A percentile compares a stretch with the other conserved stretches of the same genome.
Evolutionary conservation across 2,329 filamentous ascomycete genomes (phyloP).

Genomic region (Orbilia ellipsospora): DNA sequence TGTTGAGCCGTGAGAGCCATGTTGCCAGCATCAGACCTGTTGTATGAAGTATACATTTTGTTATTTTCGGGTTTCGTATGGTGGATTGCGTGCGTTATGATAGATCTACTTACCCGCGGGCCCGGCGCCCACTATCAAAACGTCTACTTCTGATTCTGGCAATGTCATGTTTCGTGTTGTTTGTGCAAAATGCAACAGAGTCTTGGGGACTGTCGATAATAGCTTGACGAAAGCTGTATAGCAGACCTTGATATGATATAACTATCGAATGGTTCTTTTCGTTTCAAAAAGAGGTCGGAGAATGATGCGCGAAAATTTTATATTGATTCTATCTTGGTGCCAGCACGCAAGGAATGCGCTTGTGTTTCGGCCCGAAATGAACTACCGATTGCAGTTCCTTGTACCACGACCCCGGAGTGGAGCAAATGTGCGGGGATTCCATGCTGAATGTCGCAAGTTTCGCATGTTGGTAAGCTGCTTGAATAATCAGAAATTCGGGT

Average conservation of each 20-base stretch:
- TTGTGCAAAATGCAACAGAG: slow-evolving; percentile 20
- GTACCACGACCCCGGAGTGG: slow-evolving; percentile 12
- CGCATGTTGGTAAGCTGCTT: slow-evolving; percentile 47
- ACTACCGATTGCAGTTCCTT: slow-evolving; percentile 24
- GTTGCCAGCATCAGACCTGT: slow-evolving; percentile 58
- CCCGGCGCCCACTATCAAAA: slow-evolving; percentile 67
- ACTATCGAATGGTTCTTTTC: too few relatives aligned
- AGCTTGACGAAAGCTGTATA: background rate
- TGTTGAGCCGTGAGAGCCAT: slow-evolving; percentile 66
- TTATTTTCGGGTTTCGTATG: background rate
- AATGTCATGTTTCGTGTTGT: slow-evolving; percentile 33
- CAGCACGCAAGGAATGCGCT: background rate
- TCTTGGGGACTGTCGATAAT: background rate
- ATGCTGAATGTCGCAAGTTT: slow-evolving; percentile 8
- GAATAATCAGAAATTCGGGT: slow-evolving; percentile 28
- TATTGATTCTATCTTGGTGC: too few relatives aligned
- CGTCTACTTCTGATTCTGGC: slow-evolving; percentile 63
- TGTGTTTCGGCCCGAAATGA: slow-evolving; percentile 49
- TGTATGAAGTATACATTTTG: background rate
- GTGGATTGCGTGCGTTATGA: background rate
- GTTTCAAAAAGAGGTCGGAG: too few relatives aligned
- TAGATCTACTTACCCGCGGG: slow-evolving; percentile 62
- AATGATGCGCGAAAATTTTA: too few relatives aligned
- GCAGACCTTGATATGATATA: too few relatives aligned
- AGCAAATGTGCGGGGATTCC: slow-evolving; percentile 20